Conservation (phyloP, 768 basidiomycete genomes). For the Leucocoprinus birnbaumii region DNA sequence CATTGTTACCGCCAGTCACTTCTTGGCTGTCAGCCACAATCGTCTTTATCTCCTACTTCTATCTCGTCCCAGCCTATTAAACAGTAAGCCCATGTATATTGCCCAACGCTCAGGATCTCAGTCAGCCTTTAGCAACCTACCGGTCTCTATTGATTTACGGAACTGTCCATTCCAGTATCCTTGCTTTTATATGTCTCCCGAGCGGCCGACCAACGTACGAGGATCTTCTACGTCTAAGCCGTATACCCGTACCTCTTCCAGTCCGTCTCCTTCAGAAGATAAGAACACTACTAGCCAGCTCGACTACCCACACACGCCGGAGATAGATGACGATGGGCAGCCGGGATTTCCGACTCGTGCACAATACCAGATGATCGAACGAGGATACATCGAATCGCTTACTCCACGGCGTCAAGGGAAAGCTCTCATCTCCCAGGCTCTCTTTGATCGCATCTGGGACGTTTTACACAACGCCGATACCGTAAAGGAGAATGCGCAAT, state of each 20-base stretch:
- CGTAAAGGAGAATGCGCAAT: constrained; percentile 56
- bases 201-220: constrained; percentile 25
- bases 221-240: constrained; percentile 29
- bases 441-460: constrained; percentile 74
- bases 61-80: constrained; percentile 16
- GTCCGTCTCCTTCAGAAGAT: constrained; percentile 14
- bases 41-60: constrained; percentile 8
- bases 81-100: constrained; percentile 14
- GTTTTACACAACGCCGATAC: constrained; percentile 54
- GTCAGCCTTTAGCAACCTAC: constrained; percentile 15
- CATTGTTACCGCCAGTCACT: constrained; percentile 8
- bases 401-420: constrained; percentile 56
- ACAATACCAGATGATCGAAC: constrained; percentile 58
- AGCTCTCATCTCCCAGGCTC: constrained; percentile 65
- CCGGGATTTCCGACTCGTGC: constrained; percentile 61
- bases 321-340: constrained; percentile 13
- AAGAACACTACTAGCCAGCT: constrained; percentile 10
- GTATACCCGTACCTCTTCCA: constrained; percentile 25
- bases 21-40: constrained; percentile 6
- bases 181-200: constrained; percentile 30
- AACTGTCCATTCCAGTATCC: constrained; percentile 12
- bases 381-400: constrained; percentile 55
- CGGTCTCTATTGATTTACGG: constrained; percentile 13
- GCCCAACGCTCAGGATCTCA: background rate
- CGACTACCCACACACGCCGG: background rate